Percentiles rank a stretch among this genome's conserved stretches.
Conservation (phyloP, 495 filamentous ascomycete genomes). For the Hamigera avellanea region DNA sequence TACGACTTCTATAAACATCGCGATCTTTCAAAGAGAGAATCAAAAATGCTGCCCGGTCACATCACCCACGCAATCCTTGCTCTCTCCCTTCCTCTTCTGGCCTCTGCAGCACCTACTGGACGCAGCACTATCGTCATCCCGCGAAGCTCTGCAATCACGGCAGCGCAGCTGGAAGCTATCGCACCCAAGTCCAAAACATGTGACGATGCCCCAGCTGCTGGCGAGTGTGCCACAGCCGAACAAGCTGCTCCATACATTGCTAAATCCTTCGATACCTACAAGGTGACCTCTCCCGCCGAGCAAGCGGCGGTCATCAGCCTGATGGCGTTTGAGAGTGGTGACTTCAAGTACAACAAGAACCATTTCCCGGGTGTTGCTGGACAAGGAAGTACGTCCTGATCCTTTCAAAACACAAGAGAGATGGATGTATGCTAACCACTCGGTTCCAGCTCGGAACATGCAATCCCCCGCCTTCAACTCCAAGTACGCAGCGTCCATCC, state of each 20-base stretch:
- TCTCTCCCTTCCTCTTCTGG: constrained; percentile 5
- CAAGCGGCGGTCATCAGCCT: constrained; percentile 51
- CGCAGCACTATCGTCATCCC: too few relatives aligned
- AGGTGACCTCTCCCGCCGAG: constrained; percentile 39
- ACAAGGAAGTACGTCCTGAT: constrained; percentile 55
- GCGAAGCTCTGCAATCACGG: constrained; percentile 14
- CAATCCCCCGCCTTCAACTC: constrained; percentile 48
- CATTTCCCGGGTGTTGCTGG: constrained; percentile 48
- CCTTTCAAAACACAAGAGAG: constrained; percentile 1
- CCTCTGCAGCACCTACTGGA: constrained; percentile 2
- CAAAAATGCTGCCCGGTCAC: too few relatives aligned
- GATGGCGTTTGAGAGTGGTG: constrained; percentile 56
- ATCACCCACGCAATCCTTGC: constrained; percentile 1
- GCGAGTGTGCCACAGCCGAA: constrained; percentile 56
- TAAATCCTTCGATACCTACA: constrained; percentile 44
- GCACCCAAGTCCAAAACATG: constrained; percentile 39
- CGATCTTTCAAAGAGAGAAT: too few relatives aligned
- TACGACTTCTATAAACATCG: too few relatives aligned
- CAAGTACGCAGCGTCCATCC: constrained; percentile 49
- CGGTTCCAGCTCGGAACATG: constrained; percentile 68
- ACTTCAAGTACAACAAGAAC: constrained; percentile 60
- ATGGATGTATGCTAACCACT: not conserved
- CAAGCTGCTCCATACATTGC: constrained; percentile 48
- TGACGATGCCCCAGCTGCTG: constrained; percentile 21
- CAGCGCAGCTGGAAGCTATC: constrained; percentile 37